Evolutionary conservation across 2,329 filamentous ascomycete genomes (phyloP), one percentile per base, ranked within the genome.

Genomic region (Seiridium unicorne): DNA sequence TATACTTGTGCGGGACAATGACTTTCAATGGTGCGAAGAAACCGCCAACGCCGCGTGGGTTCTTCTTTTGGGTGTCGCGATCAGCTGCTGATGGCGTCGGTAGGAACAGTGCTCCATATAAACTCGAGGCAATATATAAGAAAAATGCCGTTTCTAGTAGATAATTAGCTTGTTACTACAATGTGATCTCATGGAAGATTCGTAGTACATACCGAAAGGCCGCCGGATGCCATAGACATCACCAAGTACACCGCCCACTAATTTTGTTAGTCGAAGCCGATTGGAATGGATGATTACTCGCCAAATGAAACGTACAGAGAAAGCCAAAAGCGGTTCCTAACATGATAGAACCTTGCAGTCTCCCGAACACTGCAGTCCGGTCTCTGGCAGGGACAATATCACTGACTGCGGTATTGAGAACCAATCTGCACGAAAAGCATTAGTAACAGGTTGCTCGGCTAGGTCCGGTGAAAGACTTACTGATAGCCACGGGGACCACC

Each of bases 401-500:
- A 1, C 87, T 83, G 1, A 88, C 86, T 49, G 89, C 86, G 10
- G 88, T 87, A 65, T 91, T 91, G 31, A 90, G 77, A 1, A 88
- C 83, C 3, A 91, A 36, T 13, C 47, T 44, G 9, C 2, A 3
- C 44, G 13, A 26, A 34, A 3, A n/a, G 10, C 26, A n/a, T 36
- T 13, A 36, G 38, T 44, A 34, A 11, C 2, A 6, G n/a, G 18
- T 5, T 3, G 7, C 13, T n/a, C 49, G 10, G n/a, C 2, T 18
- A 13, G 9, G 9, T 6, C 3, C 4, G 38, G 26, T 7, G 9
- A 1, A 10, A 60, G 64, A 44, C 49, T 53, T 61, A 72, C 70
- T 91, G 81, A 66, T 90, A 91, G 0, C 89, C 89, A 0, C 84
- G 83, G 0, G 89, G 89, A 0, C 89, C 89, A 0, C 89, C 89